Evolutionary conservation across 1,139 yeast genomes (phyloP), one percentile per base, ranked within the genome.

Genomic region (Zygosaccharomyces sapae): DNA sequence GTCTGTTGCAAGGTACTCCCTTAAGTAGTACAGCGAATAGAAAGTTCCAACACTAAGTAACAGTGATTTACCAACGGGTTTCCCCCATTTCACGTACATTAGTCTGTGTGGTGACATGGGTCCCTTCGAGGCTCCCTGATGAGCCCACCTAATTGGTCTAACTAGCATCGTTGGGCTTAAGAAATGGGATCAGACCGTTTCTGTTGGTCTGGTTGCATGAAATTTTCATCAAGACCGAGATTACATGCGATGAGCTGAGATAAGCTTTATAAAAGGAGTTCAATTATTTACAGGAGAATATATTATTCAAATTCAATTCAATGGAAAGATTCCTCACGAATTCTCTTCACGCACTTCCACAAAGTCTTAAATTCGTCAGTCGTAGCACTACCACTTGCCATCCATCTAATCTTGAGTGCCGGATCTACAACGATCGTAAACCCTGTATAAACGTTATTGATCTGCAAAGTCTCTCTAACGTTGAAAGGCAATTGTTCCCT

Each of bases 351-450:
- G 44, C 84, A 77, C 57, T 77, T 81, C 87, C 88, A 82, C 55
- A 86, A 66, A 29, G 78, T 69, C n/a, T 70, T 68, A 43, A 72
- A 68, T 56, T 90, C 97, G 33, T 75, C 74, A 19, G 53, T 48
- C 8, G 76, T 79, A 2, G 96, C 84, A 43, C 75, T 77, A 1
- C 98, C 98, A 61, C 95, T 80, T 1, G 90, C 87, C n/a, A 90
- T 92, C 97, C 97, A 92, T 58, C 98, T 74, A 42, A 92, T 82
- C 58, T 77, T 81, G 45, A 86, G 84, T 12, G 80, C 71, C 13
- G 73, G 72, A 60, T 92, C 98, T 33, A 92, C 74, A 16, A 92
- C 71, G 57, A 87, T 85, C 6, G 88, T 72, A 63, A 87, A 90
- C 0, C 98, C 97, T 1, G 95, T 80, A 56, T 85, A 86, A 40